Conservation (phyloP, 352 stramenopile genomes). For the Pythium aquatile region DNA sequence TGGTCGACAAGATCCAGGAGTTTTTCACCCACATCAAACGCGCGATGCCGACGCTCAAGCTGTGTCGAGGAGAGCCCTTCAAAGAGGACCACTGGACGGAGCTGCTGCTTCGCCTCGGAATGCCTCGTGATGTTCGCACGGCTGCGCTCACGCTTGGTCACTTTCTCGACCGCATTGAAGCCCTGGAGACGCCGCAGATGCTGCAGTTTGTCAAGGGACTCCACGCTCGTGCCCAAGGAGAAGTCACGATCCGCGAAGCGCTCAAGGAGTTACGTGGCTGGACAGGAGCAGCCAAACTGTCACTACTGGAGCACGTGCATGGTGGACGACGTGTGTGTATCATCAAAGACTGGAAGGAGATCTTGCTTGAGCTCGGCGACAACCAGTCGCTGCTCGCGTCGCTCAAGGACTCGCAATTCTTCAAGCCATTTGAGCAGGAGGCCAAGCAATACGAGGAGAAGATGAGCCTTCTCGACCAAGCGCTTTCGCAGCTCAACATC, state of each 20-base stretch:
- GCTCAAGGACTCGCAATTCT: constrained; percentile 95
- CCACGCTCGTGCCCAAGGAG: constrained; percentile 85
- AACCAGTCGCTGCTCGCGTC: constrained; percentile 94
- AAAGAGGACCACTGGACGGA: constrained; percentile 96
- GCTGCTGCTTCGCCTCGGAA: constrained; percentile 90
- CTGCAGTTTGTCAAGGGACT: constrained; percentile 94
- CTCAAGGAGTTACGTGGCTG: constrained; percentile 93
- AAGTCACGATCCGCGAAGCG: constrained; percentile 95
- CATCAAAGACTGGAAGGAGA: constrained; percentile 96
- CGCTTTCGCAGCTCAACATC: constrained; percentile 80
- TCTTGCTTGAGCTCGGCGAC: constrained; percentile 93
- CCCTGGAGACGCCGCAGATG: constrained; percentile 76
- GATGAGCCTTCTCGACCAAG: constrained; percentile 84
- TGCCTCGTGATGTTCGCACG: constrained; percentile 83
- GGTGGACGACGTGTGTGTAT: constrained; percentile 76
- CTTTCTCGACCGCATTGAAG: constrained; percentile 81
- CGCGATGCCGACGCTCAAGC: constrained; percentile 91
- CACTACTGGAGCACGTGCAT: constrained; percentile 87
- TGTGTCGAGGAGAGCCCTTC: constrained; percentile 93
- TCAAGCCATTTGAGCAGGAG: constrained; percentile 93
- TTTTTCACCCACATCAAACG: constrained; percentile 85
- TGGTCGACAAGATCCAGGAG: constrained; percentile 76
- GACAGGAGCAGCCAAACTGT: constrained; percentile 90
- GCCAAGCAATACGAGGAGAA: constrained; percentile 90
- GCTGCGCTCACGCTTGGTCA: constrained; percentile 90